Evolutionary conservation across 2,329 filamentous ascomycete species (phyloP).

Genomic region (Xylariales sp.): DNA sequence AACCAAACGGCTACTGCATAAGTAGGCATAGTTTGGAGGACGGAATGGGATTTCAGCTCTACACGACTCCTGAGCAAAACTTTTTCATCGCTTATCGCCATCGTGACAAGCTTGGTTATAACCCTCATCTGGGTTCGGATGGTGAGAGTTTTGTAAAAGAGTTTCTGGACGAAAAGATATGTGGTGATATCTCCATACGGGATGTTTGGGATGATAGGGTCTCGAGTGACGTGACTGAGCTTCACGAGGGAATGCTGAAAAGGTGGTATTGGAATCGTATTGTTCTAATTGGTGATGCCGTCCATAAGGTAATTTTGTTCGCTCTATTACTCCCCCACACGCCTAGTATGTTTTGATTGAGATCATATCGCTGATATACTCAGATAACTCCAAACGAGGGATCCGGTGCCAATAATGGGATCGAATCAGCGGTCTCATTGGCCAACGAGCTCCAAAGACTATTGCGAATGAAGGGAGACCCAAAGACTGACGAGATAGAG

Average conservation of each 20-base stretch:
- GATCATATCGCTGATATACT: too few species aligned
- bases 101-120: background rate
- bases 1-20: too few species aligned
- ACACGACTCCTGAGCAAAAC: background rate
- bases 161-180: too few species aligned
- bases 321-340: too few species aligned
- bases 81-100: background rate
- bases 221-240: background rate
- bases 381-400: slow-evolving; percentile 10
- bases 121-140: background rate
- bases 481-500: slow-evolving; percentile 1
- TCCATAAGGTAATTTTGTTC: too few species aligned
- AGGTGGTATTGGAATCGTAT: background rate
- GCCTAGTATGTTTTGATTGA: too few species aligned
- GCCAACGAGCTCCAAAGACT: background rate
- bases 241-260: background rate
- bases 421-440: slow-evolving; percentile 4
- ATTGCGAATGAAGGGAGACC: slow-evolving; percentile 3
- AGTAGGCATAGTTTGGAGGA: background rate
- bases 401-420: slow-evolving; percentile 4
- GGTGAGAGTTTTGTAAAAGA: background rate
- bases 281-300: background rate
- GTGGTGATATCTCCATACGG: too few species aligned
- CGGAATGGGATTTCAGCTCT: background rate
- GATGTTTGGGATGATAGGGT: background rate